These are phyloP conservation scores for Udeniomyces megalosporus DNA, from an alignment of 768 basidiomycete genomes.

Conservation along the genomic window DNA sequence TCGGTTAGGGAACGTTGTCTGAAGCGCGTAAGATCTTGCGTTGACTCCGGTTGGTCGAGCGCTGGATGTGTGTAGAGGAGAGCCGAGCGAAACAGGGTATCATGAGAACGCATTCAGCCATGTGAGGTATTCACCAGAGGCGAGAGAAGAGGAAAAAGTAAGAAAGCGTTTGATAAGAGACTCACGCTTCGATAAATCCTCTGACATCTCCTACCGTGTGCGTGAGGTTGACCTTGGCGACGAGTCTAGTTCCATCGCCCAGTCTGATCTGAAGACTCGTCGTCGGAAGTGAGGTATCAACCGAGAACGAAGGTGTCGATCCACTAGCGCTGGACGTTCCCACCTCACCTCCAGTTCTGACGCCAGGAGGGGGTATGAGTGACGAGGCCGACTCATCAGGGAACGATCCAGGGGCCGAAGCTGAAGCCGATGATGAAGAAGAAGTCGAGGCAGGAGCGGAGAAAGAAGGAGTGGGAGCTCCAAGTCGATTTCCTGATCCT, in stretches of 20 bases:
- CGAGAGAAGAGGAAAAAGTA: neutral
- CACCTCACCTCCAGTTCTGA: conserved; percentile 21
- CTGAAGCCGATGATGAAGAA: neutral
- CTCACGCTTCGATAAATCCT: conserved; percentile 78
- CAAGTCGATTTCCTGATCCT: conserved; percentile 40
- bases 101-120: no score
- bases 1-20: conserved; percentile 75
- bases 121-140: no score
- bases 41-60: conserved; percentile 58
- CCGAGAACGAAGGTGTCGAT: conserved; percentile 47
- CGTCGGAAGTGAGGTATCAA: conserved; percentile 63
- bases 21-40: conserved; percentile 52
- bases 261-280: conserved; percentile 81
- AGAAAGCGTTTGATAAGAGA: conserved; percentile 18
- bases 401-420: conserved; percentile 51
- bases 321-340: conserved; percentile 1
- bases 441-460: no score
- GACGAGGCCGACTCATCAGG: conserved; percentile 50
- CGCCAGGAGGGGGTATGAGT: conserved; percentile 19
- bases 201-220: conserved; percentile 76
- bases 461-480: neutral
- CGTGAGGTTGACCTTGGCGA: conserved; percentile 67
- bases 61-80: conserved; percentile 29
- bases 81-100: neutral
- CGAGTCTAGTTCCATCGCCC: conserved; percentile 72